Base-by-base conservation (phyloP, 2,329 filamentous ascomycete genomes). In the Claviceps purpurea region DNA sequence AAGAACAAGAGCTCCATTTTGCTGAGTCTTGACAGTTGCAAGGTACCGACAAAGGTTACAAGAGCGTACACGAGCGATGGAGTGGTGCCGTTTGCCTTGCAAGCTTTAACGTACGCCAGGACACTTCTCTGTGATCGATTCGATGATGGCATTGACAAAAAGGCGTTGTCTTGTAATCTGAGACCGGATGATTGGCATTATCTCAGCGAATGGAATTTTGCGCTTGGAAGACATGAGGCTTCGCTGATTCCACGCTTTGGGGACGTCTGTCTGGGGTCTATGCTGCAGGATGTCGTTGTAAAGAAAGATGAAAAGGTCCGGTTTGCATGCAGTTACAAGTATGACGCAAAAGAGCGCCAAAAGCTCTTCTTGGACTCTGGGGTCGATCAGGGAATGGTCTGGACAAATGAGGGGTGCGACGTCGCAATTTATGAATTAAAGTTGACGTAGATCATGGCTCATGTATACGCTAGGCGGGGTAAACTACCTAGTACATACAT, bases 51-150 rank as follows among this genome's bases (percentile, higher is more conserved):
- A 11, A 24, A 44, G 49, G 18, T 50, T 22, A 8, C 26, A 16
- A 37, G 49, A 13, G 49, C 49, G 3, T 50, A 50, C 13, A 50
- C 49, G 8, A 50, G 49, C 26, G 41, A 50, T 3, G 49, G 49
- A 6, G 49, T 50, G 3, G 49, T 45, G 6, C 49, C 49, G 16
- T 50, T 50, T 44, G 49, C 49, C 4, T 20, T 50, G 49, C 49
- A 50, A 24, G 30, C 49, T 14, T 24, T 50, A 16, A 37, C 49
- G 16, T 44, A 26, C n/a, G 49, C 49, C 14, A 45, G 39, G 14
- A 34, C 40, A 30, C 49, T 50, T 20, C 41, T 50, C 40, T 24
- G 34, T 13, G 34, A 24, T 11, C 18, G 5, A 8, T 16, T 10
- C 3, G 2, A 13, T 3, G 14, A 24, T 16, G 34, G 2, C n/a